Evolutionary conservation across 768 basidiomycete species (phyloP), one percentile per base, ranked within the genome.

Genomic region (Collybia sordida): DNA sequence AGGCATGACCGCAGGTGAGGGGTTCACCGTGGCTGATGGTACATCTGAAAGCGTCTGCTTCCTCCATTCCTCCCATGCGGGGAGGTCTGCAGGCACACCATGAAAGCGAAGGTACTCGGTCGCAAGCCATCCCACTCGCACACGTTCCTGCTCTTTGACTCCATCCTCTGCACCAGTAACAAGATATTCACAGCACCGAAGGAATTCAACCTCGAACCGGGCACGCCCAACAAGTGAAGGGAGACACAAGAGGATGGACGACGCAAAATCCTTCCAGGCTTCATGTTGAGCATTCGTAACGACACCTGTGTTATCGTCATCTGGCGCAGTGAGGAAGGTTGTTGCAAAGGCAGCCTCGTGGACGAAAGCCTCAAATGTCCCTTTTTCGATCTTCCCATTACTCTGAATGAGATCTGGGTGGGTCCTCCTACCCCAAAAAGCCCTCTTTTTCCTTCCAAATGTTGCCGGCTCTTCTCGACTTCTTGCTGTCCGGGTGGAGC

Each of bases 271-370:
- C 59, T 75, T 77, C 87, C 86, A 90, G 15, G 65, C 64, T 24
- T 70, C 66, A 31, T 44, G 45, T 35, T 52, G 53, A 15, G 35
- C 41, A 25, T 45, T 22, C 24, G 49, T 37, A 23, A 21, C 42
- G 8, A 49, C 53, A n/a, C 62, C 60, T 2, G 42, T 18, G 14
- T 44, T 44, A 18, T 21, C 43, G 15, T 27, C 35, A 49, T 31
- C 37, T 27, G 53, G 19, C 43, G 63, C 23, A n/a, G 40, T 41
- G 31, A 69, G 47, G 61, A 86, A 90, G 12, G 81, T 83, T 1
- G 90, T 91, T 11, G 79, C 85, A 62, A 93, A 93, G 11, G 90
- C 83, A 9, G 81, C 70, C 66, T 93, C 93, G 59, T 95, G 92
- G 0, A 86, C 69, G 5, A 94, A 74, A 1, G 93, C 90, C 63